Evolutionary conservation across 495 filamentous ascomycete genomes (phyloP).

Genomic region (Aspergillus cavernicola): DNA sequence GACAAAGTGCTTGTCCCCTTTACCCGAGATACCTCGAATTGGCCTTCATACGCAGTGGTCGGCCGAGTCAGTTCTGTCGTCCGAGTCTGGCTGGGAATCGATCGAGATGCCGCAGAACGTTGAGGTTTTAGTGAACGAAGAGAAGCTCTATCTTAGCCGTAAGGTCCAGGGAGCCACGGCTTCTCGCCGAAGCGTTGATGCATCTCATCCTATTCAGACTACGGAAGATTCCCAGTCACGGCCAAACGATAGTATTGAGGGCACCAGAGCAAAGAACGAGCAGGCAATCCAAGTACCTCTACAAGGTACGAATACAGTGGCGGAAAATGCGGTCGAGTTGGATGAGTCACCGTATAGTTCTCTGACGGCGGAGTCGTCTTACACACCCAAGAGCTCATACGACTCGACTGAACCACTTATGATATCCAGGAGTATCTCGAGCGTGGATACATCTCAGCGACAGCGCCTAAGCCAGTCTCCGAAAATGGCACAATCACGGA

Average conservation of each 20-base stretch:
- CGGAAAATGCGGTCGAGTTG: neutral
- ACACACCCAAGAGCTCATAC: neutral
- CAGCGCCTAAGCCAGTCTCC: constrained; percentile 3
- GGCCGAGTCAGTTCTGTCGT: constrained; percentile 66
- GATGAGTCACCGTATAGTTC: neutral
- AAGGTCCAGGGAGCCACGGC: constrained; percentile 43
- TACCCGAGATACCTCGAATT: constrained; percentile 45
- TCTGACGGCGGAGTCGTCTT: neutral
- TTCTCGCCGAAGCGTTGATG: constrained; percentile 6
- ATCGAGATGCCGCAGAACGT: constrained; percentile 72
- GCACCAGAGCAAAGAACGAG: neutral
- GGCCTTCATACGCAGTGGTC: constrained; percentile 60
- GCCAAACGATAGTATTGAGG: neutral
- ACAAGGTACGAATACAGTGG: neutral
- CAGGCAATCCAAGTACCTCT: neutral
- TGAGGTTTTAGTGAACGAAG: constrained; percentile 78
- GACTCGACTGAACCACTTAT: neutral
- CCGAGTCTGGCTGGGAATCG: constrained; percentile 56
- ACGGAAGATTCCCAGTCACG: neutral
- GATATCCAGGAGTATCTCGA: neutral
- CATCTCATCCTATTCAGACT: neutral
- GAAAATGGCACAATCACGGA: neutral
- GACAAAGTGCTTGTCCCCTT: constrained; percentile 35
- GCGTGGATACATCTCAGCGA: neutral
- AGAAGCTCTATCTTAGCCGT: constrained; percentile 69